A percentile compares a stretch with the other conserved stretches of the same genome.
phyloP scores from a whole-genome alignment of 306 rosid genomes.

The Lathyrus tuberosus region DNA sequence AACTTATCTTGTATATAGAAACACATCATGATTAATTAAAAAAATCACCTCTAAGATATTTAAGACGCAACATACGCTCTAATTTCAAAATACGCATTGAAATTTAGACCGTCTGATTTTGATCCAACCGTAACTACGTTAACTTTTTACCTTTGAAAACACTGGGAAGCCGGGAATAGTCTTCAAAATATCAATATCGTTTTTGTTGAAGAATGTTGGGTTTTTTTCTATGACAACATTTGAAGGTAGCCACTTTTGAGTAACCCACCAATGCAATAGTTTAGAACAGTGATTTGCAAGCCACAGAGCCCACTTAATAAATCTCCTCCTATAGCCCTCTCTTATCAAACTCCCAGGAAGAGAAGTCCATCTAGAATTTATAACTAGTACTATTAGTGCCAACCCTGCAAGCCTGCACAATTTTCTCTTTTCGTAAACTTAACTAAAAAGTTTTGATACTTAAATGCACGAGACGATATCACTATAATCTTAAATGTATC shows the following conservation, averaged over 20 bases:
- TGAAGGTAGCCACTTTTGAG: conserved; percentile 94
- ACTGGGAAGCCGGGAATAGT: conserved; percentile 75
- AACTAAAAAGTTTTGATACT: no score
- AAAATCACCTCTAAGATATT: no score
- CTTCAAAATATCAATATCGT: conserved; percentile 75
- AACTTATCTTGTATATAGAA: conserved; percentile 57
- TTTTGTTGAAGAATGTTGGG: conserved; percentile 69
- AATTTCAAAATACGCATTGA: not conserved
- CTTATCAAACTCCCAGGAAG: conserved; percentile 62
- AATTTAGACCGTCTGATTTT: not conserved
- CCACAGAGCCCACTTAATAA: conserved; percentile 59
- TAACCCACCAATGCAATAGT: conserved; percentile 80
- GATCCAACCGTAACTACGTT: not conserved
- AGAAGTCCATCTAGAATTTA: conserved; percentile 88
- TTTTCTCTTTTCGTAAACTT: not conserved
- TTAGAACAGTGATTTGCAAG: conserved; percentile 70
- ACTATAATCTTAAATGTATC: not conserved
- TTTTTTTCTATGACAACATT: conserved; percentile 73
- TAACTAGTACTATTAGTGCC: conserved; percentile 75
- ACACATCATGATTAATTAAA: not conserved
- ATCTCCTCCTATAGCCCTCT: conserved; percentile 73
- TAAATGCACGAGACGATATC: not conserved
- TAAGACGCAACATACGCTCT: no score
- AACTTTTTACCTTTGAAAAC: conserved; percentile 69
- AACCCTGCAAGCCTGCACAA: conserved; percentile 83